A percentile compares a stretch with the other conserved stretches of the same genome.
Evolutionary conservation across 1,139 yeast species (phyloP).

Genomic region (Yamadazyma friedrichii): DNA sequence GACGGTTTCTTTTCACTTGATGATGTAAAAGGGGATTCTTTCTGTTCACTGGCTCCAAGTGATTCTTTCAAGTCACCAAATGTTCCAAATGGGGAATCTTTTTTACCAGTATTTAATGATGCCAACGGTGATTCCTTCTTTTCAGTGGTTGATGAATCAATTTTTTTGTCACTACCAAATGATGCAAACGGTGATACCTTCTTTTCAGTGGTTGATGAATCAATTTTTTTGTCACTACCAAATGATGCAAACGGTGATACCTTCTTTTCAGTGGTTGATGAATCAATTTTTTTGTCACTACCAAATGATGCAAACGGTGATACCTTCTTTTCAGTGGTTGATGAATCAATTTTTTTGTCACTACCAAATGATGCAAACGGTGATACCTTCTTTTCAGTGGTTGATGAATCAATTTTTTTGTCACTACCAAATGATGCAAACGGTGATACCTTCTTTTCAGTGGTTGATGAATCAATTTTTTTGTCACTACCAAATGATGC

Average conservation of each 20-base stretch:
- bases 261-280: slow-evolving; percentile 1
- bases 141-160: neutral
- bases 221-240: slow-evolving; percentile 1
- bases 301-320: slow-evolving; percentile 6
- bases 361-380: slow-evolving; percentile 5
- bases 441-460: neutral
- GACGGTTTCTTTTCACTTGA: slow-evolving; percentile 2
- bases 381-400: neutral
- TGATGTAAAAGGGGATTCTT: slow-evolving; percentile 6
- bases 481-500: neutral
- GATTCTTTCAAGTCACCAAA: slow-evolving; percentile 5
- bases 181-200: slow-evolving; percentile 9
- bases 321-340: slow-evolving; percentile 5
- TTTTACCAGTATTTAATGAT: neutral
- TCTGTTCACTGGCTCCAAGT: slow-evolving; percentile 4
- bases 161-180: too few relatives aligned
- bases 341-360: slow-evolving; percentile 10
- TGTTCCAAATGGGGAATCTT: slow-evolving; percentile 3
- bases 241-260: slow-evolving; percentile 1
- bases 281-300: slow-evolving; percentile 10
- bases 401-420: slow-evolving; percentile 7
- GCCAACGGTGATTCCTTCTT: slow-evolving; percentile 8
- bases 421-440: slow-evolving; percentile 1
- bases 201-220: too few relatives aligned
- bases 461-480: slow-evolving; percentile 7